Base-by-base conservation (phyloP, 2,329 filamentous ascomycete species). In the Lachnellula hyalina region DNA sequence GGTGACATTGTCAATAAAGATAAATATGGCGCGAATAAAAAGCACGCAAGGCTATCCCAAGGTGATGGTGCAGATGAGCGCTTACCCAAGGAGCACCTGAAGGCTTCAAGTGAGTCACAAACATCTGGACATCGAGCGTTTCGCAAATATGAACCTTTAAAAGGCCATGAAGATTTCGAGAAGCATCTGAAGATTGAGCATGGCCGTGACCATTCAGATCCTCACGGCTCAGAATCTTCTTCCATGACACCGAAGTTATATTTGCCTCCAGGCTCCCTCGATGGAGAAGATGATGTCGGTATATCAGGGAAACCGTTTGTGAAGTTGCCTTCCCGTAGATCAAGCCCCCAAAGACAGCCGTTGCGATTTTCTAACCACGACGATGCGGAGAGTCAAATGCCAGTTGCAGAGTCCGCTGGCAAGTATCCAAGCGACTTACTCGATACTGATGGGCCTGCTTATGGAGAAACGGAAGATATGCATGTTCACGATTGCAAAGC, bases 291-390 rank as follows among this genome's bases (percentile, higher is more conserved):
- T 8, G 60, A 62, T 34, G 65, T 67, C 41, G 74, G 73, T 46
- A 77, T 75, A 42, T 77, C 73, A 53, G 76, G 77, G 7, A 73
- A 72, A 35, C 77, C 77, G 19, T 79, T 79, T 63, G 66, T 73
- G 54, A 72, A 77, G 55, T 70, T 74, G 14, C 70, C 74, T 8
- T 62, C 62, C 14, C 56, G 61, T 14, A 57, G 52, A 45, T 46
- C 51, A 36, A 60, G 45, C 11, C 40, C 53, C 14, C 49, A 52
- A 21, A 41, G 56, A 25, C 45, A 49, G 19, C 47, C 44, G 7
- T 32, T 34, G 7, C 41, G n/a, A 23, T 8, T 14, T 14, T 55
- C 58, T 17, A 41, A 36, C 7, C 36, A 48, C 6, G 55, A 51
- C 12, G 48, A 42, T n/a, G 46, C 12, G 9, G 52, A 56, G 28